Evolutionary conservation across 2,329 filamentous ascomycete species (phyloP).

Genomic region (Cladosporium cucumerinum): DNA sequence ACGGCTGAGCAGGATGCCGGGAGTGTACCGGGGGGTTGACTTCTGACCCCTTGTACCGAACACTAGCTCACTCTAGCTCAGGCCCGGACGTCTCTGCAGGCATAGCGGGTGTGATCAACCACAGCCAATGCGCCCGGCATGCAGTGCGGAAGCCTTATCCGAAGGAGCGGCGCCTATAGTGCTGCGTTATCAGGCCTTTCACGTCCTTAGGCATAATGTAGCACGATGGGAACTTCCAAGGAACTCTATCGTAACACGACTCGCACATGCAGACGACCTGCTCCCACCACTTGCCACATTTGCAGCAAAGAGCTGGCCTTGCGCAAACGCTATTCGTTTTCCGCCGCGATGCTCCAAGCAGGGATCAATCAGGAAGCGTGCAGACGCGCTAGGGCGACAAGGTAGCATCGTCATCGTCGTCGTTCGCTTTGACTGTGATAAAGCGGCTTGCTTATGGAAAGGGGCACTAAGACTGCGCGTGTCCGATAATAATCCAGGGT

Average conservation of each 20-base stretch:
- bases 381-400: slow-evolving; percentile 2
- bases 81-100: slow-evolving; percentile 14
- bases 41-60: slow-evolving; percentile 9
- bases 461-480: not conserved
- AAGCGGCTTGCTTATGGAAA: not conserved
- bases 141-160: slow-evolving; percentile 4
- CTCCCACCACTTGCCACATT: not conserved
- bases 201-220: too few relatives aligned
- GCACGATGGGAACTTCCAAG: not conserved
- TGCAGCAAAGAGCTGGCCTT: not conserved
- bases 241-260: not conserved
- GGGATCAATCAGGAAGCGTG: not conserved
- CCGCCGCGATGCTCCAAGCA: not conserved
- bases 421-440: not conserved
- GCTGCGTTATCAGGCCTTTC: not conserved
- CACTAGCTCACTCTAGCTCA: not conserved
- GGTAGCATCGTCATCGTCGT: not conserved
- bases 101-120: slow-evolving; percentile 13
- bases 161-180: slow-evolving; percentile 12
- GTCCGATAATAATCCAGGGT: slow-evolving; percentile 3
- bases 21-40: not conserved
- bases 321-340: not conserved
- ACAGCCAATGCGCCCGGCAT: not conserved
- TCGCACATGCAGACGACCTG: not conserved
- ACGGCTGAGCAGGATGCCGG: not conserved